Evolutionary conservation across 306 rosid species (phyloP), one percentile per base, ranked within the genome.

Genomic region (Ochetophila trinervis): DNA sequence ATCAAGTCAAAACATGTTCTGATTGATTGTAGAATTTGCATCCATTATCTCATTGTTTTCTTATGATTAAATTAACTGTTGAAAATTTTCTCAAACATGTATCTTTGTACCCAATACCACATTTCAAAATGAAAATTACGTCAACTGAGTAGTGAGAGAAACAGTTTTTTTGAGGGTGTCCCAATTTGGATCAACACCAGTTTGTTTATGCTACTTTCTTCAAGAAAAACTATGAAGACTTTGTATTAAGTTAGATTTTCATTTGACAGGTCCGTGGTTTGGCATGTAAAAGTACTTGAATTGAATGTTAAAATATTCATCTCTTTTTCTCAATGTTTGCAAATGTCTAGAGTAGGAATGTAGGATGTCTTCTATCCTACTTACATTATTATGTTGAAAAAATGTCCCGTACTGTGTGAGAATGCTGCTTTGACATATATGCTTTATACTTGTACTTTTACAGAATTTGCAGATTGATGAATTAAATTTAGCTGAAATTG

Each of bases 401-500:
- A 22, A 19, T 40, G n/a, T 1, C 10, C 4, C 55, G 27, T 22
- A 19, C 24, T 4, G n/a, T 36, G 42, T 32, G 16, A 3, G 8
- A 16, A 66, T 62, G n/a, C 22, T 67, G 47, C 60, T 72, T 30
- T 53, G 17, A 56, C 36, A 13, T 8, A n/a, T 27, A 36, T 57
- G 36, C 63, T 62, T 68, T 32, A 55, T 83, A 37, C 52, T 40
- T 65, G 71, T 67, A 20, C 72, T 72, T 72, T 35, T 76, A 78
- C 97, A 90, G 97, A 80, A 82, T 60, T 74, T 94, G 80, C 42
- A 69, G 80, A 97, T 94, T 19, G 96, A 90, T 81, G 95, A 88
- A 58, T 67, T 94, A 76, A 81, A 84, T 17, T 82, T 94, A 48
- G 86, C 94, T 57, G 88, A 88, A 76, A 83, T 94, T 73, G 99